These are phyloP conservation scores for Wallacemonas rigidus DNA, from an alignment of 208 protist genomes.

Conservation along the genomic window DNA sequence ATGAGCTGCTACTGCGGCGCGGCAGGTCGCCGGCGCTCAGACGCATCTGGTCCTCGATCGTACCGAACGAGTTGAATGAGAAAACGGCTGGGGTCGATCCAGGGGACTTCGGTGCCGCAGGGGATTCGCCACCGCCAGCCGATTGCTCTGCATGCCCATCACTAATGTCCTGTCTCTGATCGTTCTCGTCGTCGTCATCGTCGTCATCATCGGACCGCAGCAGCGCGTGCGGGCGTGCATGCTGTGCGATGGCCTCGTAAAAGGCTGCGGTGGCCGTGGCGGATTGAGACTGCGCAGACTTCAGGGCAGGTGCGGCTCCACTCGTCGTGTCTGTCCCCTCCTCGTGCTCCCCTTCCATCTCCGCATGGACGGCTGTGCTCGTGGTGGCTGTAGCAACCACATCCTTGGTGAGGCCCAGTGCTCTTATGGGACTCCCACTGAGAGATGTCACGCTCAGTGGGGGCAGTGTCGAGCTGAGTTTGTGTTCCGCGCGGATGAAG, in stretches of 20 bases:
- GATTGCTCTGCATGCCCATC: too few species aligned
- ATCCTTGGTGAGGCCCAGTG: too few species aligned
- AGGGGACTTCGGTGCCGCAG: not conserved
- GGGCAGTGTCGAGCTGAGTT: conserved; percentile 1
- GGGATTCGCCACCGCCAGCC: not conserved
- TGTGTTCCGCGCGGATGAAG: not conserved
- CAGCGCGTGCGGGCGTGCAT: not conserved
- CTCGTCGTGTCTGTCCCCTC: too few species aligned
- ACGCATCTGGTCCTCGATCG: conserved; percentile 4
- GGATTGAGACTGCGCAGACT: not conserved
- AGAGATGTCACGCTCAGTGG: not conserved
- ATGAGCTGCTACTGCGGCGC: not conserved
- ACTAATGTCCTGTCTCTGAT: not conserved
- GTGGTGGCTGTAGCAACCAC: too few species aligned
- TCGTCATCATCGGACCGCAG: not conserved
- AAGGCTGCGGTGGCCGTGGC: not conserved
- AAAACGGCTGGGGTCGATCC: not conserved
- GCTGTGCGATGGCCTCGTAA: not conserved
- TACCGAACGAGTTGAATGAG: not conserved
- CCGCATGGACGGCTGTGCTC: too few species aligned
- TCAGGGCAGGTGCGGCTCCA: too few species aligned
- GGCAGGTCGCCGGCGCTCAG: conserved; percentile 1
- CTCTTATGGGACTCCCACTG: too few species aligned
- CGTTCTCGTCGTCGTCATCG: not conserved
- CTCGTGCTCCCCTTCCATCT: too few species aligned